phyloP scores from a whole-genome alignment of 2,329 filamentous ascomycete genomes.

The Lasiodiplodia citricola region DNA sequence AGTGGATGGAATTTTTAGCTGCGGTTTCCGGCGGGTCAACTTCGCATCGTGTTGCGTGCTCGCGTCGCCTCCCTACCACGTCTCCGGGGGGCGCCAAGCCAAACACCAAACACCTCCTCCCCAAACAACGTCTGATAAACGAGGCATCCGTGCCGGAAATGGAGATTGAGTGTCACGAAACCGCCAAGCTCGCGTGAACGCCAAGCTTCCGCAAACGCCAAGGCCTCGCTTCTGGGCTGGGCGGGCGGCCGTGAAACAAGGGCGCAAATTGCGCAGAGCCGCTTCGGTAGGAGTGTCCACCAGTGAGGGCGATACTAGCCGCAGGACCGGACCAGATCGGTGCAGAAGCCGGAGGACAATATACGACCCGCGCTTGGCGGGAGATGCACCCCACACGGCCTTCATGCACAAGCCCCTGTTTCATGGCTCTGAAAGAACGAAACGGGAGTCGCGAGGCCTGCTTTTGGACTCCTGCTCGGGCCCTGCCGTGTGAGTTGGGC shows the following conservation, averaged over 20 bases:
- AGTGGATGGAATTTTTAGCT: slow-evolving; percentile 12
- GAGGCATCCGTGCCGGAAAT: background rate
- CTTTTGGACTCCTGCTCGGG: background rate
- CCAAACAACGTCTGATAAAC: slow-evolving; percentile 1
- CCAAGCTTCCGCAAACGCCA: too few species aligned
- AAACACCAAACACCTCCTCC: slow-evolving; percentile 10
- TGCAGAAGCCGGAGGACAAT: background rate
- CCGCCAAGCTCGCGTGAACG: too few species aligned
- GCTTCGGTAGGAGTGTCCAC: background rate
- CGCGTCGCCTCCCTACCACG: background rate
- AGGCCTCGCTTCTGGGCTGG: too few species aligned
- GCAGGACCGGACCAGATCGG: background rate
- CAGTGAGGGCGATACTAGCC: slow-evolving; percentile 7
- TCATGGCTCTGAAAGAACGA: background rate
- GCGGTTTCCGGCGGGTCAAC: background rate
- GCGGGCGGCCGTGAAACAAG: too few species aligned
- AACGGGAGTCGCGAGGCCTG: slow-evolving; percentile 9
- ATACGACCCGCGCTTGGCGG: slow-evolving; percentile 14
- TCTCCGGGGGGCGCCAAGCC: background rate
- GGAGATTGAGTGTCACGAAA: background rate
- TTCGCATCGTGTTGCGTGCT: background rate
- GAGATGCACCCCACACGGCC: background rate
- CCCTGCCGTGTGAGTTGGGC: slow-evolving; percentile 1
- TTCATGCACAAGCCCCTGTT: slow-evolving; percentile 11
- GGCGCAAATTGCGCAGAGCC: too few species aligned